phyloP scores from a whole-genome alignment of 106 monocot species.

The Phalaenopsis equestris region DNA sequence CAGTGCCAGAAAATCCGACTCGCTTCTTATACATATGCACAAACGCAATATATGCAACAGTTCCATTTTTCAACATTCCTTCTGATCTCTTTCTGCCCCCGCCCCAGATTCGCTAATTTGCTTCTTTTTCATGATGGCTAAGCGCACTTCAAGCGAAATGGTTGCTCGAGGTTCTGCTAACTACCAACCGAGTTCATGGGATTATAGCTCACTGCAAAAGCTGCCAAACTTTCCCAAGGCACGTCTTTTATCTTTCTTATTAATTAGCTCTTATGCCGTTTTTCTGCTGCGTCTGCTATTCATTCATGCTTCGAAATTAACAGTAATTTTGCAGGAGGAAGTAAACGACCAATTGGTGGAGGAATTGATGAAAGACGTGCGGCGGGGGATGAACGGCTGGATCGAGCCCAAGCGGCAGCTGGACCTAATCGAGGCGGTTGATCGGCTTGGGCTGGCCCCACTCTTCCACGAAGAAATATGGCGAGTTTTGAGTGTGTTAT shows the following conservation, averaged over 20 bases:
- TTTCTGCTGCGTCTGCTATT: neutral
- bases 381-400: neutral
- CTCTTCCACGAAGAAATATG: neutral
- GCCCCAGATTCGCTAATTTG: no score
- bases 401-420: neutral
- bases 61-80: no score
- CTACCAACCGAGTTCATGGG: neutral
- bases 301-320: no score
- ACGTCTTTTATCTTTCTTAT: neutral
- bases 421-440: neutral
- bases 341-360: no score
- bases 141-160: neutral
- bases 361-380: neutral
- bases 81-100: no score
- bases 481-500: neutral
- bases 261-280: neutral
- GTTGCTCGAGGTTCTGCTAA: neutral
- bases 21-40: no score
- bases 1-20: no score
- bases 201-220: neutral
- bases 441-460: neutral
- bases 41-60: no score
- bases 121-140: no score
- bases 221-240: neutral
- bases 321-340: no score